Evolutionary conservation across 1,139 yeast species (phyloP), one percentile per base, ranked within the genome.

Genomic region (Lodderomyces oxycetoniae): DNA sequence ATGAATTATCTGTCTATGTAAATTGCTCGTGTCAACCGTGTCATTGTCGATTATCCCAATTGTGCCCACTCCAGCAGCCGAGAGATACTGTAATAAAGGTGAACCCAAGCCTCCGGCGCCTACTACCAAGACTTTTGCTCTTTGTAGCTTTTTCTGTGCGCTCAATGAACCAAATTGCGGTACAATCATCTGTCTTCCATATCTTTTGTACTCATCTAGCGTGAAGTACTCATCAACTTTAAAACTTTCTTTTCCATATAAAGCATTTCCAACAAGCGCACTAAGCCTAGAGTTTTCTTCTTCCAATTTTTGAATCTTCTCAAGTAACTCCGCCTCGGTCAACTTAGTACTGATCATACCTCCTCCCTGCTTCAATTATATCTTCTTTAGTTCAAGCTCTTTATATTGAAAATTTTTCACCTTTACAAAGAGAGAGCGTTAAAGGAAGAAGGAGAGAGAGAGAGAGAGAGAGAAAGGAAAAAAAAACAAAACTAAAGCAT

Each of bases 51-150:
- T 80, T 13, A 93, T 83, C 4, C 96, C 96, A 17, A 91, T 67
- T 2, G 62, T 57, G 1, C 97, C 97, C 3, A 91, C 63, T 2
- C 99, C 98, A 0, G 95, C 84, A 0, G 94, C 96, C 0, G 82
- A 79, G 3, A 93, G 61, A 51, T 93, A 93, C 26, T 85, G 71
- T 32, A 91, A 58, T 0, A 94, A 94, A 1, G 98, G 97, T 45
- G 95, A 83, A 0, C 98, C 98, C 8, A 93, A 67, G 0, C 99
- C 99, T 9, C 98, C 99, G 0, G 96, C 96, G 1, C 99, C 99
- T 6, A 93, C 71, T 0, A 93, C 91, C 21, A 91, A 59, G 0
- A 88, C 72, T 31, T 64, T 72, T 1, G 91, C 43, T 0, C 55
- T 45, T 46, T 79, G 79, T 32, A 93, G 59, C 31, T 58, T 62